Base-by-base conservation (phyloP, 2,329 filamentous ascomycete species). In the Scytalidium sp. region DNA sequence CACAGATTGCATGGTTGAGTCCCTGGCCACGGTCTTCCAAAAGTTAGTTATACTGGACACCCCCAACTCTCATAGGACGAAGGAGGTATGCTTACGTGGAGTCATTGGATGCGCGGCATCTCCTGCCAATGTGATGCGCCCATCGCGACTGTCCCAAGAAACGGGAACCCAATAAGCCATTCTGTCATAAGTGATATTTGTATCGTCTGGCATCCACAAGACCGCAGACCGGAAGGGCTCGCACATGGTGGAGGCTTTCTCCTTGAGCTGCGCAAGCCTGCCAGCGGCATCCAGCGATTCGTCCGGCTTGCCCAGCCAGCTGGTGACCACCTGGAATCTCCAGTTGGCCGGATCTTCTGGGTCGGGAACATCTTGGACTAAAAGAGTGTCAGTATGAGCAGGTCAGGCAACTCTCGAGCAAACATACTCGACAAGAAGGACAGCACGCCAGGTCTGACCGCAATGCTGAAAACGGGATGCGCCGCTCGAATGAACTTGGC, bases 21-120 rank as follows among this genome's bases (percentile, higher is more conserved):
- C 49, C 49, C 41, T 51, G 49, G 41, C 49, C 49, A 44, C 49
- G 44, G 22, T 48, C 46, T 48, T 22, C n/a, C 8, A 43, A 43
- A 22, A 36, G 19, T 41, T 25, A 41, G 46, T 39, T 27, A 42
- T 47, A 21, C 45, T 7, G 25, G 25, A 29, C 25, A 29, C 8
- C 25, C 13, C 8, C 25, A 36, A 36, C 15, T n/a, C 32, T 36
- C 17, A 36, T 36, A n/a, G 11, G 5, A 36, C 32, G 32, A 15
- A 4, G 15, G 13, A 36, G 11, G 17, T 5, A 13, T 15, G 17
- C 47, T 19, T 49, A 49, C 47, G 42, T n/a, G 39, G 45, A 17
- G 75, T 77, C 77, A 81, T 80, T 17, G 76, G 72, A 58, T 81
- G 77, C 0, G 76, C 76, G 2, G 76, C 73, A 56, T 81, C 78